phyloP scores from a whole-genome alignment of 1,284 basidiomycete genomes.

The Ganoderma multipileum region DNA sequence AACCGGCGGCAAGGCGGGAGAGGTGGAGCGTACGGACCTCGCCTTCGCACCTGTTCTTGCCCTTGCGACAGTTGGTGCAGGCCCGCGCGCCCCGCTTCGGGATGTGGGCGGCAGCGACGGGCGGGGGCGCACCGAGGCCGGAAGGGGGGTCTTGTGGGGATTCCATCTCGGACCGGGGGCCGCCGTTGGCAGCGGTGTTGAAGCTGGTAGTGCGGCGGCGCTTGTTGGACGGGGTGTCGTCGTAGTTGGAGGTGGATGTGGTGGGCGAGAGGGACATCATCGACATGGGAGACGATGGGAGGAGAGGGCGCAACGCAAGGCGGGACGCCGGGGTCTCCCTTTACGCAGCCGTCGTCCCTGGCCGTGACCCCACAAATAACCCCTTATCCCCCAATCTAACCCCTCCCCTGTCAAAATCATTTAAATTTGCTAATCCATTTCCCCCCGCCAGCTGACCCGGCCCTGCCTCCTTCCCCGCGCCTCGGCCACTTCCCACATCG shows the following conservation, averaged over 20 bases:
- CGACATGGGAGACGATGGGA: constrained; percentile 27
- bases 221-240: constrained; percentile 36
- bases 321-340: constrained; percentile 18
- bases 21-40: constrained; percentile 56
- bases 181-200: constrained; percentile 30
- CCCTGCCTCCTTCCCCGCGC: not conserved
- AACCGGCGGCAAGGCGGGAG: constrained; percentile 43
- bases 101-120: constrained; percentile 55
- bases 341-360: constrained; percentile 12
- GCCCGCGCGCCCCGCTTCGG: constrained; percentile 83
- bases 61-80: constrained; percentile 85
- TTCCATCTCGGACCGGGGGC: constrained; percentile 30
- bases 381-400: constrained; percentile 20
- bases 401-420: constrained; percentile 6
- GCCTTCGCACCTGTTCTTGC: constrained; percentile 93
- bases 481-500: not conserved
- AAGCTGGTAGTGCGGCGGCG: constrained; percentile 41
- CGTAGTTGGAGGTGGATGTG: constrained; percentile 40
- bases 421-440: not conserved
- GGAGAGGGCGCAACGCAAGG: constrained; percentile 19
- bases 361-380: constrained; percentile 7
- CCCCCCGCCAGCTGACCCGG: constrained; percentile 15
- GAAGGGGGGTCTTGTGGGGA: constrained; percentile 32
- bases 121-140: constrained; percentile 30
- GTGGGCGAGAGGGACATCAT: constrained; percentile 46